phyloP scores from a whole-genome alignment of 257 asterid genomes.

The Lithospermum erythrorhizon region DNA sequence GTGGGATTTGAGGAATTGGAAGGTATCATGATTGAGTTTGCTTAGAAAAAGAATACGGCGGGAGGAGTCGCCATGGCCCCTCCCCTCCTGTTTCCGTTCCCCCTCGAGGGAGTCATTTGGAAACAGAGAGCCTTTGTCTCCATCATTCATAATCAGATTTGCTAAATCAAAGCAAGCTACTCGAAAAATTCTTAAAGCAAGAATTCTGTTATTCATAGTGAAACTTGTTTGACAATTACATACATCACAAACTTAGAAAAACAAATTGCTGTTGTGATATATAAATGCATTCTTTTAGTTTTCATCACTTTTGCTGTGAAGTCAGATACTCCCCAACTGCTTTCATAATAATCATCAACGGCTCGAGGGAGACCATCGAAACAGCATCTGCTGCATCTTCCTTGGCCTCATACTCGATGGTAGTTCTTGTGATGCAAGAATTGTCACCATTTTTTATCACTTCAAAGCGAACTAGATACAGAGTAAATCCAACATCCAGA shows the following conservation, averaged over 20 bases:
- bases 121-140: no score
- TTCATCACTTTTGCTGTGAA: neutral
- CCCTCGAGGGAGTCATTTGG: no score
- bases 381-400: conserved; percentile 40
- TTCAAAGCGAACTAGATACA: conserved; percentile 33
- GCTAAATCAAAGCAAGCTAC: no score
- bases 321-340: conserved; percentile 24
- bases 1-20: no score
- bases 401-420: conserved; percentile 44
- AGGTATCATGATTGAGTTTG: no score
- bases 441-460: conserved; percentile 29
- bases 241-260: neutral
- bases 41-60: no score
- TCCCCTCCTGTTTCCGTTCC: no score
- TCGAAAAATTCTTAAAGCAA: neutral
- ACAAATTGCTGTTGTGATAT: no score
- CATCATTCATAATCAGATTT: no score
- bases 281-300: neutral
- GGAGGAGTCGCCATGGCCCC: no score
- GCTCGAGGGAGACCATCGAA: conserved; percentile 30
- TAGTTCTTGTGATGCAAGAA: conserved; percentile 36
- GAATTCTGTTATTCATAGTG: neutral
- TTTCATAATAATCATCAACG: conserved; percentile 28
- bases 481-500: conserved; percentile 39
- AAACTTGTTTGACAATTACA: neutral